Evolutionary conservation across 495 filamentous ascomycete genomes (phyloP), one percentile per base, ranked within the genome.

Genomic region (Aspergillus hancockii): DNA sequence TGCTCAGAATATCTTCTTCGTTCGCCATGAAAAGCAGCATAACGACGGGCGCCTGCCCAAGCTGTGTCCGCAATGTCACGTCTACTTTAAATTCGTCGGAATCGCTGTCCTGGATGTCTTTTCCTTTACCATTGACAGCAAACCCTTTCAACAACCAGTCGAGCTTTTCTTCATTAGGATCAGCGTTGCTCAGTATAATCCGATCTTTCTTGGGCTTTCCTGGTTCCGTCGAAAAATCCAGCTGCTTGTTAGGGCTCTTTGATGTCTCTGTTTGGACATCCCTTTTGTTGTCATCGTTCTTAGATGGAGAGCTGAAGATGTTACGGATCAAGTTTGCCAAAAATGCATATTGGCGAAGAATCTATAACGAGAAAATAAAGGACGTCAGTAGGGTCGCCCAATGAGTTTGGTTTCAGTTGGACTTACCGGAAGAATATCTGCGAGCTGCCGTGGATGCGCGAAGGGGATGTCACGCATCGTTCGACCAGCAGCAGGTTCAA

Each of bases 361-460:
- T 76, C 77, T 80, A 25, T 2, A 53, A 23, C 0, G 9, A 13
- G 14, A 65, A 31, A 62, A 62, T 52, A 41, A 43, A 58, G 4
- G 12, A 45, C 6, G 19, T 52, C 10, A 21, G 16, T 22, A 60
- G 22, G 23, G 1, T 30, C 8, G 4, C 13, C 13, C 16, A 13
- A 61, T 23, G 40, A 5, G 10, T 8, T 55, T 31, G 22, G 4
- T 16, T 41, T 23, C 19, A n/a, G 19, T 25, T 18, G 9, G 23
- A 57, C 73, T 50, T 71, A 80, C 77, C 16, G 88, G 91, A 23
- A 97, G 77, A 54, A 97, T 85, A 40, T 82, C 82, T 25, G 93
- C 75, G 14, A 98, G 75, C 66, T 97, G 92, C 52, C 87, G 83
- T 2, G 94, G 94, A 67, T 98, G 94, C 1, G 86, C 84, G 64